Evolutionary conservation across 78 protist species (phyloP).

Genomic region (Dictyostelium purpureum): DNA sequence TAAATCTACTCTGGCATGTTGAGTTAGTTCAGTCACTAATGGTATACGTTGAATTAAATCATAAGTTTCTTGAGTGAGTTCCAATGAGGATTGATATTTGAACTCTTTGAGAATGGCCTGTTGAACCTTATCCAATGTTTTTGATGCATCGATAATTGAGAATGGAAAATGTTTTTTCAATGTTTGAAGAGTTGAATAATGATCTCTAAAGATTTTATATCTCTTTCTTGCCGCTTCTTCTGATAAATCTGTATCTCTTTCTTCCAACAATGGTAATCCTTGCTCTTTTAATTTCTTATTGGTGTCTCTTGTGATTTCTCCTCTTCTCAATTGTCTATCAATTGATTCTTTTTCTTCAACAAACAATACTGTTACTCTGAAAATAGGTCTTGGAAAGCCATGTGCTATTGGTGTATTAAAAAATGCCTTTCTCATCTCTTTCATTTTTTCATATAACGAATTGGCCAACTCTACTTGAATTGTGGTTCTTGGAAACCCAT

Average conservation of each 20-base stretch:
- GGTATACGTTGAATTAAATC: slow-evolving; percentile 79
- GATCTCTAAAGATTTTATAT: slow-evolving; percentile 79
- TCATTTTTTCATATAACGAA: slow-evolving; percentile 81
- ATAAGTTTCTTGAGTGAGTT: slow-evolving; percentile 74
- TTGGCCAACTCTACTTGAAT: slow-evolving; percentile 78
- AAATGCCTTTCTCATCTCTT: slow-evolving; percentile 31
- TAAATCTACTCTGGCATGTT: slow-evolving; percentile 78
- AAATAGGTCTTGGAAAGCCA: slow-evolving; percentile 75
- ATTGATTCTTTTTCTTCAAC: slow-evolving; percentile 81
- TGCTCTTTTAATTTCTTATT: slow-evolving; percentile 34
- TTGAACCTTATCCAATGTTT: slow-evolving; percentile 62
- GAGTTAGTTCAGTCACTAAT: slow-evolving; percentile 55
- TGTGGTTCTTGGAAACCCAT: slow-evolving; percentile 88
- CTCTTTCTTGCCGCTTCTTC: slow-evolving; percentile 74
- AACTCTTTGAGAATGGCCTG: slow-evolving; percentile 66
- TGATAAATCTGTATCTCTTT: slow-evolving; percentile 77
- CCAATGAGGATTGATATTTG: slow-evolving; percentile 72
- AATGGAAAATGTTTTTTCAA: slow-evolving; percentile 84
- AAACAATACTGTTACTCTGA: slow-evolving; percentile 81
- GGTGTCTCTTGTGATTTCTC: slow-evolving; percentile 72
- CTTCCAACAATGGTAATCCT: slow-evolving; percentile 59
- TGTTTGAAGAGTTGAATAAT: slow-evolving; percentile 76
- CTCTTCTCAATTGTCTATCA: slow-evolving; percentile 83
- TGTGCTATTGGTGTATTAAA: slow-evolving; percentile 54
- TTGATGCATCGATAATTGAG: slow-evolving; percentile 76